Conservation (phyloP, 306 rosid genomes). For the Prunus mongolica region DNA sequence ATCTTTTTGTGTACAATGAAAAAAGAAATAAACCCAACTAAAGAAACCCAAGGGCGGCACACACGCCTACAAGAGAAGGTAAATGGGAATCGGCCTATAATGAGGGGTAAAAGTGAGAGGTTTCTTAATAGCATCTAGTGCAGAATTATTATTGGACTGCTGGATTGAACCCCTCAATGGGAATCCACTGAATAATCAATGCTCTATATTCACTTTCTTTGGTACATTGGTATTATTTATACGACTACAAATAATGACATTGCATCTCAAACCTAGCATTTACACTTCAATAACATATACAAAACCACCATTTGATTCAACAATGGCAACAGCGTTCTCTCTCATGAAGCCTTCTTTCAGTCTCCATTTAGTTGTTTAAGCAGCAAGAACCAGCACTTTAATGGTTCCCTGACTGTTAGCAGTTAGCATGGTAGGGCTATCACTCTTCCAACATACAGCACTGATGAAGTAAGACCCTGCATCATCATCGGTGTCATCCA, state of each 20-base stretch:
- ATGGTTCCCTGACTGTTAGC: conserved; percentile 98
- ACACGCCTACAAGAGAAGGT: too few species aligned
- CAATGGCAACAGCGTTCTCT: not conserved
- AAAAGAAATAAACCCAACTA: too few species aligned
- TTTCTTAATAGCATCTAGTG: too few species aligned
- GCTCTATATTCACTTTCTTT: too few species aligned
- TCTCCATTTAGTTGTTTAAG: conserved; percentile 32
- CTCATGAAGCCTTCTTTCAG: not conserved
- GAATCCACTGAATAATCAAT: too few species aligned
- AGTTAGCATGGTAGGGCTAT: conserved; percentile 85
- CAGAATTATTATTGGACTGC: too few species aligned
- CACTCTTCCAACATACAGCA: conserved; percentile 98
- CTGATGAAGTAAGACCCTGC: conserved; percentile 85
- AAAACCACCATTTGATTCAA: conserved; percentile 14
- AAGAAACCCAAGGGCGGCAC: too few species aligned
- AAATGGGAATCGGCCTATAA: too few species aligned
- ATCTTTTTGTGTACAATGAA: too few species aligned
- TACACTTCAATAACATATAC: conserved; percentile 35
- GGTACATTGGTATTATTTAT: too few species aligned
- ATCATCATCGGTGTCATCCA: conserved; percentile 76
- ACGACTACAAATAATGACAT: not conserved
- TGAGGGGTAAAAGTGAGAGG: too few species aligned
- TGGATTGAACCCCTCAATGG: too few species aligned
- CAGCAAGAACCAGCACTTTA: conserved; percentile 91
- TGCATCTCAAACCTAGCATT: conserved; percentile 35